Conservation (phyloP, 257 asterid species). For the Rehmannia glutinosa region DNA sequence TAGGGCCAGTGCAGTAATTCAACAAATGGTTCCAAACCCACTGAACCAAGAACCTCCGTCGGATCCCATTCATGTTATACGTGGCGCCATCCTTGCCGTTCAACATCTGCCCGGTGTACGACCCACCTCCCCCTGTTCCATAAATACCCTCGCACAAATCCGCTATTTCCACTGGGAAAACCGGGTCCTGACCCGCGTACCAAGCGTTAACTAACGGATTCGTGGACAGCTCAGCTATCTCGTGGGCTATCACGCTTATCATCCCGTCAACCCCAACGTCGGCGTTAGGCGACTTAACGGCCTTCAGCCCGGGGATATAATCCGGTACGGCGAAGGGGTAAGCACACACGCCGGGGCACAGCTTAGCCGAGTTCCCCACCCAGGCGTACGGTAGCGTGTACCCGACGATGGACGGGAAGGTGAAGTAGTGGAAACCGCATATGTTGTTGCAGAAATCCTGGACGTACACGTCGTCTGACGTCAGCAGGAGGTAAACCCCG, state of each 20-base stretch:
- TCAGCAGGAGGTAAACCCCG: slow-evolving; percentile 71
- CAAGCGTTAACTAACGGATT: slow-evolving; percentile 83
- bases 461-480: slow-evolving; percentile 69
- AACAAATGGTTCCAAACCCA: slow-evolving; percentile 82
- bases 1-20: slow-evolving; percentile 89
- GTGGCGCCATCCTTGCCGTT: slow-evolving; percentile 76
- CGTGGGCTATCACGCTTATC: slow-evolving; percentile 90
- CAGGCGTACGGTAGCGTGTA: slow-evolving; percentile 93
- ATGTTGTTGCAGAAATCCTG: slow-evolving; percentile 67
- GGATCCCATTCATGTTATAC: slow-evolving; percentile 72
- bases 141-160: slow-evolving; percentile 91
- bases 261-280: slow-evolving; percentile 84
- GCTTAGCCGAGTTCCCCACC: slow-evolving; percentile 79
- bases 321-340: slow-evolving; percentile 81
- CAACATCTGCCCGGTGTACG: slow-evolving; percentile 82
- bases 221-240: slow-evolving; percentile 73
- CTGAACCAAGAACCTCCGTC: slow-evolving; percentile 84
- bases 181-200: slow-evolving; percentile 89
- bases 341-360: slow-evolving; percentile 75
- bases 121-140: slow-evolving; percentile 87
- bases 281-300: slow-evolving; percentile 68
- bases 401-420: slow-evolving; percentile 87
- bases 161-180: slow-evolving; percentile 79
- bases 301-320: slow-evolving; percentile 54
- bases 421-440: slow-evolving; percentile 85